A percentile compares a stretch with the other conserved stretches of the same genome.
phyloP scores from a whole-genome alignment of 495 filamentous ascomycete species.

The Neurospora pannonica region DNA sequence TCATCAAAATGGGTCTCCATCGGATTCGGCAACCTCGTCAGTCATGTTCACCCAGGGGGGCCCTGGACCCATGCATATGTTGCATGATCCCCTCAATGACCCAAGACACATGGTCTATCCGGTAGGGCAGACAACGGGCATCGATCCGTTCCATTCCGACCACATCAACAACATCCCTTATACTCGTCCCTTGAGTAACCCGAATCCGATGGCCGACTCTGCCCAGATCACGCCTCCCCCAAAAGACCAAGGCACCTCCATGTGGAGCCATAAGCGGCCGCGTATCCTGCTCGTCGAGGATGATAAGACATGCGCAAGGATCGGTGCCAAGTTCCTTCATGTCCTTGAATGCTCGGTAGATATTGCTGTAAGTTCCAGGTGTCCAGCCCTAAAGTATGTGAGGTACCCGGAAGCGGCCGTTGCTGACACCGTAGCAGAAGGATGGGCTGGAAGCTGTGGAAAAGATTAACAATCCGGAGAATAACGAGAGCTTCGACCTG shows the following conservation, averaged over 20 bases:
- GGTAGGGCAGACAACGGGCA: constrained; percentile 78
- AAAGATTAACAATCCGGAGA: constrained; percentile 60
- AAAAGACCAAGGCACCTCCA: constrained; percentile 25
- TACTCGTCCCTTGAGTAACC: constrained; percentile 37
- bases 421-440: constrained; percentile 10
- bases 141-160: constrained; percentile 89
- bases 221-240: constrained; percentile 16
- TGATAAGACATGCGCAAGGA: constrained; percentile 85
- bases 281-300: constrained; percentile 91
- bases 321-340: constrained; percentile 88
- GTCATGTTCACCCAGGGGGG: constrained; percentile 34
- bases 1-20: constrained; percentile 47
- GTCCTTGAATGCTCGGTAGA: constrained; percentile 85
- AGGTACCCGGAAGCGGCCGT: background rate
- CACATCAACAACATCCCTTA: constrained; percentile 93
- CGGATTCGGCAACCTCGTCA: constrained; percentile 35
- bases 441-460: constrained; percentile 90
- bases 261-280: constrained; percentile 70
- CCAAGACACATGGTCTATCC: constrained; percentile 82
- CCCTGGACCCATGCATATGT: constrained; percentile 25
- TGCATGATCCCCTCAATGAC: constrained; percentile 48
- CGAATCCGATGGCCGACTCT: constrained; percentile 19
- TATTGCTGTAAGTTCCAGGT: constrained; percentile 61
- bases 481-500: constrained; percentile 71
- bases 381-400: background rate